Conservation (phyloP, 345 rosid species). For the Sisymbrium altissimum region DNA sequence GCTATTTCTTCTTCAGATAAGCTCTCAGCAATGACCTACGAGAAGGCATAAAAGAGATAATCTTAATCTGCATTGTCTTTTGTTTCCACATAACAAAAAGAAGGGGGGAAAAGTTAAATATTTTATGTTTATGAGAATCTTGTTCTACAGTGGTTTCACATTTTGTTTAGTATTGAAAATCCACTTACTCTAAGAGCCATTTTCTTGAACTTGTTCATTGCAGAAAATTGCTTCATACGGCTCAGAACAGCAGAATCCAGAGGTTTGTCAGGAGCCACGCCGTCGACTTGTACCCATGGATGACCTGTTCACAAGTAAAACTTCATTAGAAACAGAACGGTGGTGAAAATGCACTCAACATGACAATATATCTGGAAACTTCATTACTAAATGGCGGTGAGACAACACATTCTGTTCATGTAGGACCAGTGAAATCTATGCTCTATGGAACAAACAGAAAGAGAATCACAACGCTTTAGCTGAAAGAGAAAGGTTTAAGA, state of each 20-base stretch:
- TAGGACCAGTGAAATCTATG: conserved; percentile 1
- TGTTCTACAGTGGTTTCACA: background rate
- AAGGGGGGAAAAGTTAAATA: background rate
- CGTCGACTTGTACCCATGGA: conserved; percentile 86
- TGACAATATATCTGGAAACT: background rate
- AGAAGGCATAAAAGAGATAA: background rate
- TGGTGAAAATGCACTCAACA: conserved; percentile 9
- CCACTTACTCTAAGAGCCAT: conserved; percentile 69
- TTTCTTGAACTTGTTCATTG: conserved; percentile 91
- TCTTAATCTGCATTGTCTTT: background rate
- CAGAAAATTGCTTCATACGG: conserved; percentile 87
- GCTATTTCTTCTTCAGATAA: conserved; percentile 91
- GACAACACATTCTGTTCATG: background rate
- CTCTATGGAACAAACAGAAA: background rate
- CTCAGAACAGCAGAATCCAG: conserved; percentile 83
- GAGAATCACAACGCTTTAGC: background rate
- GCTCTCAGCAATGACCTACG: conserved; percentile 79
- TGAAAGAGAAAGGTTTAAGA: background rate
- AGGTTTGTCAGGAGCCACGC: conserved; percentile 85
- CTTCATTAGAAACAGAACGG: background rate
- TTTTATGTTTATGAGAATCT: background rate
- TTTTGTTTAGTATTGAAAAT: background rate
- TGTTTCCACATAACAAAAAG: conserved; percentile 6
- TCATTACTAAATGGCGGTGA: background rate
- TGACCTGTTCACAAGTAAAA: conserved; percentile 51